Conservation (phyloP, 108 stramenopile species). For the Cafeteria roenbergensis region DNA sequence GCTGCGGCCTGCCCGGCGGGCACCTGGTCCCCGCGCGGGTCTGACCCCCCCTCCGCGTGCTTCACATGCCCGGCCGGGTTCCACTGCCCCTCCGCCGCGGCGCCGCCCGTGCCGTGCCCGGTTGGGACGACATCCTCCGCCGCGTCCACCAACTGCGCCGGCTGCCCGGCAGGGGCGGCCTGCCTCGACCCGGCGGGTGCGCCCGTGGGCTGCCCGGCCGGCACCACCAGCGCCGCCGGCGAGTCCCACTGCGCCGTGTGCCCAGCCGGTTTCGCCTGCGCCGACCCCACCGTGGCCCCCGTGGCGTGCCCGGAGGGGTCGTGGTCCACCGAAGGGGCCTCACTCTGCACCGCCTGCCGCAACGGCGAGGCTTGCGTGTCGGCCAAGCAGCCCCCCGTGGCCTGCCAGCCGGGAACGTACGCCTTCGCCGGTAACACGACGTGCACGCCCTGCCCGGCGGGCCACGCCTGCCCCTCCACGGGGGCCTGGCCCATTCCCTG, state of each 20-base stretch:
- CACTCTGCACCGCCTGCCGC: not conserved
- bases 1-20: not conserved
- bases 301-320: not conserved
- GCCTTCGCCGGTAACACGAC: not conserved
- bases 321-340: not conserved
- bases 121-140: not conserved
- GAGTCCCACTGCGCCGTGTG: not conserved
- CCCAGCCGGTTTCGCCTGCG: not conserved
- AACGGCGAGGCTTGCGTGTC: not conserved
- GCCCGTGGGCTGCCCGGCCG: not conserved
- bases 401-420: not conserved
- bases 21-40: not conserved
- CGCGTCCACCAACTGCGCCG: not conserved
- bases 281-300: not conserved
- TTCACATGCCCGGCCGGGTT: not conserved
- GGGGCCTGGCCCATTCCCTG: not conserved
- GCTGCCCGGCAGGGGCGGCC: not conserved
- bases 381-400: not conserved
- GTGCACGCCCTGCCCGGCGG: not conserved
- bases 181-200: not conserved
- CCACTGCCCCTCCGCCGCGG: not conserved
- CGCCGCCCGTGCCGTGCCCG: not conserved
- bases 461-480: not conserved
- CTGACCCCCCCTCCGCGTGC: not conserved
- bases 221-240: not conserved